Conservation (phyloP, 768 basidiomycete genomes). For the Boletus fagicola region DNA sequence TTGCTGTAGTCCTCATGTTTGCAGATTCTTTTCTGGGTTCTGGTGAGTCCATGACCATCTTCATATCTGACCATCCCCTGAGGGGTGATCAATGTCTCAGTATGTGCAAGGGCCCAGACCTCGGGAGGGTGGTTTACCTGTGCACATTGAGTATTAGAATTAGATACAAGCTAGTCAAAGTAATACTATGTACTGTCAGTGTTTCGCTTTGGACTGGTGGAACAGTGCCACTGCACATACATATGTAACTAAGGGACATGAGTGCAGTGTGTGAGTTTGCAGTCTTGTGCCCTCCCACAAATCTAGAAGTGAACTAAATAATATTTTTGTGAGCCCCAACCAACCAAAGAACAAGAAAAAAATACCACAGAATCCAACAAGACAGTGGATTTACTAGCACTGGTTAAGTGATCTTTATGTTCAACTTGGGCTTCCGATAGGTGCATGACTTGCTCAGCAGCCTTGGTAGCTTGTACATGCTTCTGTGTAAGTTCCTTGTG, state of each 20-base stretch:
- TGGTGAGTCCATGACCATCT: not conserved
- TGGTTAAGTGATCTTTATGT: not conserved
- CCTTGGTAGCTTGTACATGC: not conserved
- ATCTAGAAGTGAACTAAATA: not conserved
- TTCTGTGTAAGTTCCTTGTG: not conserved
- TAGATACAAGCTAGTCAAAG: not conserved
- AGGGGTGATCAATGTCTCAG: not conserved
- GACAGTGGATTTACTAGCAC: not conserved
- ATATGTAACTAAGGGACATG: not conserved
- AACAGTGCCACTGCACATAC: not conserved
- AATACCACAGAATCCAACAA: not conserved
- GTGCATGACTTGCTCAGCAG: not conserved
- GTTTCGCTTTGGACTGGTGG: not conserved
- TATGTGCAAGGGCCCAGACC: not conserved
- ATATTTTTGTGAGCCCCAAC: not conserved
- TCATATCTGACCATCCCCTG: not conserved
- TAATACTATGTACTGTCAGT: not conserved
- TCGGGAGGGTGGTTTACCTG: not conserved
- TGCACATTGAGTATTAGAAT: not conserved
- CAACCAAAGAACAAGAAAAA: not conserved
- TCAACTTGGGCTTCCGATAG: not conserved
- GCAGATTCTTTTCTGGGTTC: not conserved
- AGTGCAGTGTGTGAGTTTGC: not conserved
- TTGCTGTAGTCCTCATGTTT: not conserved
- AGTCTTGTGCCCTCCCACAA: not conserved